Percentiles rank a stretch among this genome's conserved stretches.
Evolutionary conservation across 257 asterid species (phyloP).

Genomic region (Jacaranda copaia): DNA sequence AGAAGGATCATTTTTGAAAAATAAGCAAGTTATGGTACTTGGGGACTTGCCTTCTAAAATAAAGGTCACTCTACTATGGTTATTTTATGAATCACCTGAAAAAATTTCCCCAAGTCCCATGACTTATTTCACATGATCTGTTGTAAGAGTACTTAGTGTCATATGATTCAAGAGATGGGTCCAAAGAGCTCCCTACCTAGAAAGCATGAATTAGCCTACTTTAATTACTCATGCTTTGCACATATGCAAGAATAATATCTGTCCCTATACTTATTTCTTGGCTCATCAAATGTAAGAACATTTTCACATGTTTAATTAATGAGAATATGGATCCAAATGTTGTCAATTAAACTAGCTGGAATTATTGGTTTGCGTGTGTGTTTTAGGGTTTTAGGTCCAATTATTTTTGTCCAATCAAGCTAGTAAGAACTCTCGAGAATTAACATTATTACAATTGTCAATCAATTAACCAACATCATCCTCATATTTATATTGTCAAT

Average conservation of each 20-base stretch:
- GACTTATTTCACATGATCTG: neutral
- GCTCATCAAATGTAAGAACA: conserved; percentile 12
- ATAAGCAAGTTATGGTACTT: neutral
- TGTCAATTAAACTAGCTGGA: too few species aligned
- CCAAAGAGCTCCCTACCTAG: conserved; percentile 32
- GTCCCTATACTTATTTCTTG: conserved; percentile 9
- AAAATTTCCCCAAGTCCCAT: neutral
- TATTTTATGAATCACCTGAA: neutral
- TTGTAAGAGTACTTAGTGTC: neutral
- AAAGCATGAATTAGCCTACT: conserved; percentile 18
- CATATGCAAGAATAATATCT: neutral
- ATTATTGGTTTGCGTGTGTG: too few species aligned
- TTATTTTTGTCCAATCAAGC: too few species aligned
- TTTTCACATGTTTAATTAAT: conserved; percentile 11
- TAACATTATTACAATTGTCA: too few species aligned
- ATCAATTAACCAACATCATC: too few species aligned
- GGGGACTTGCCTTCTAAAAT: neutral
- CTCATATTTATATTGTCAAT: too few species aligned
- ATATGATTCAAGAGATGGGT: conserved; percentile 21
- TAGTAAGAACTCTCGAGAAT: too few species aligned
- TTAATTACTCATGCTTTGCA: neutral
- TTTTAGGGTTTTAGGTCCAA: too few species aligned
- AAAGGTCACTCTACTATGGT: neutral
- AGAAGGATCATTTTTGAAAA: conserved; percentile 13
- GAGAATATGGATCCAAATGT: neutral